Base-by-base conservation (phyloP, 805 yeast species). In the Saturnispora silvae region DNA sequence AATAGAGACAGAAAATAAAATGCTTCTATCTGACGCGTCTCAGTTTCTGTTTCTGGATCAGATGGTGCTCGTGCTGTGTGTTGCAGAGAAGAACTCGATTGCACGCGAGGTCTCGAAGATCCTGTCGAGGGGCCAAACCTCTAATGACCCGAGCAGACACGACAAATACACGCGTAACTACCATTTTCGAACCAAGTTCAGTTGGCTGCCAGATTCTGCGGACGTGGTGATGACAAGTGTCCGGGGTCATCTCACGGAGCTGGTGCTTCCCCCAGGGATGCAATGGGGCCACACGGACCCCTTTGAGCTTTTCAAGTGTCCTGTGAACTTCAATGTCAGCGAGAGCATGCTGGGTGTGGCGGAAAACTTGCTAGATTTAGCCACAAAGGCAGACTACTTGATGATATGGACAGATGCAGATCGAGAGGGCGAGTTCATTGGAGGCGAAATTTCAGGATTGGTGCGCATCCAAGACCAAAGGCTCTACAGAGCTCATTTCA, bases 371-470 rank as follows among this genome's bases (percentile, higher is more conserved):
- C 56, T 68, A 22, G 56, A 56, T 4, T 85, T 85, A 51, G 55
- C 77, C 28, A n/a, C n/a, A n/a, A 51, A 50, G 15, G 72, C 83
- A 4, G 71, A 75, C 36, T 61, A 62, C 28, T 59, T 92, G 38
- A 83, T 85, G 82, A 84, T 92, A 6, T 92, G 98, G 97, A 92
- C 98, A 1, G 99, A 92, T 67, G 92, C 98, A 59, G 97, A 87
- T 66, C 65, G 96, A 26, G 97, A 87, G 54, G 97, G 97, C 2
- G 97, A 87, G 55, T 81, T 76, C 56, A 87, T 87, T 40, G 97
- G 96, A 0, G 75, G 68, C 61, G 95, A 87, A 49, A 75, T 94
- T 13, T 66, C 73, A 25, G 67, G 75, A 37, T 78, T 77, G n/a
- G 96, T 43, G 62, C 58, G 1, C 79, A 81, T 50, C 47, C 61